These are phyloP conservation scores for Arachis stenosperma DNA, from an alignment of 306 rosid genomes.

Conservation along the genomic window DNA sequence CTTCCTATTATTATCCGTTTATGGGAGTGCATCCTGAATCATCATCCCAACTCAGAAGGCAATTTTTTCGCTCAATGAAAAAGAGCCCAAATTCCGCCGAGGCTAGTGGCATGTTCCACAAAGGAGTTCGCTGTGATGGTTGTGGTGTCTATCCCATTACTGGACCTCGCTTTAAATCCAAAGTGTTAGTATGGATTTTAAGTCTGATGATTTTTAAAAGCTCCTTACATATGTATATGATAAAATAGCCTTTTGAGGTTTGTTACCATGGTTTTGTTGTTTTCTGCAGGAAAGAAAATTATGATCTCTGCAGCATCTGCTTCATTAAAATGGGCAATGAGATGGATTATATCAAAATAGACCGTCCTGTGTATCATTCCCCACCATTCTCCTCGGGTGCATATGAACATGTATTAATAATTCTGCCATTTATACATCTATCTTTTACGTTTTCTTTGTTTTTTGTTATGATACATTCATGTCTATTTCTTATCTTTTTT, in stretches of 20 bases:
- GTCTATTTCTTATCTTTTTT: not conserved
- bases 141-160: constrained; percentile 90
- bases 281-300: constrained; percentile 72
- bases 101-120: constrained; percentile 77
- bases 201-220: no score
- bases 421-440: constrained; percentile 11
- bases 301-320: constrained; percentile 86
- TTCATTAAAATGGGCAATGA: constrained; percentile 59
- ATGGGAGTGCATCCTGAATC: constrained; percentile 37
- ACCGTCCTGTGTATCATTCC: constrained; percentile 55
- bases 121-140: constrained; percentile 84
- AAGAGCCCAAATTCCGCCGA: constrained; percentile 53
- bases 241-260: not conserved
- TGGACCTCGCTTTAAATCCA: constrained; percentile 92
- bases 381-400: constrained; percentile 40
- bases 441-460: not conserved
- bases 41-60: not conserved
- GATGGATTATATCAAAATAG: constrained; percentile 68
- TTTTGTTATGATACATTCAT: constrained; percentile 10
- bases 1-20: constrained; percentile 53
- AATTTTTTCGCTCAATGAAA: constrained; percentile 45
- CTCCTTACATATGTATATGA: constrained; percentile 5
- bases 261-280: not conserved
- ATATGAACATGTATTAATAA: constrained; percentile 41
- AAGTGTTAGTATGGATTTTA: constrained; percentile 58